Evolutionary conservation across 164 flowering plant species (phyloP).

Genomic region (Paratinospora sagittata): DNA sequence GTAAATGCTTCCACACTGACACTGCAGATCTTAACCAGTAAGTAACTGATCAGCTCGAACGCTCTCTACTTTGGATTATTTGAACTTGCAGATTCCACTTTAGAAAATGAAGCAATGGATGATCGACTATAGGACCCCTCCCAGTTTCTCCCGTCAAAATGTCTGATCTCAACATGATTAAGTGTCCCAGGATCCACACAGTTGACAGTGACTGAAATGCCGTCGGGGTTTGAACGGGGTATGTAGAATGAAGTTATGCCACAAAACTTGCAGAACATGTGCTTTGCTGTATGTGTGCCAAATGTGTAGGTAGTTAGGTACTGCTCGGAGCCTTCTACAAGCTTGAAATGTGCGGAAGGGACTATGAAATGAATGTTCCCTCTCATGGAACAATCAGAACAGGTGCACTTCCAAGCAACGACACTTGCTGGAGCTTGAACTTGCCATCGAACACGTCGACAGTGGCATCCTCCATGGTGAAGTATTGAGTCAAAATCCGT

Average conservation of each 20-base stretch:
- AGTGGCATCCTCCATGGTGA: constrained; percentile 89
- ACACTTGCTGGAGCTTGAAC: constrained; percentile 55
- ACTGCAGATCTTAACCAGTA: not conserved
- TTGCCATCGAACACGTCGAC: constrained; percentile 62
- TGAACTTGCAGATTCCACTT: constrained; percentile 8
- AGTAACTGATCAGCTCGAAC: not conserved
- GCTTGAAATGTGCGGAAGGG: constrained; percentile 54
- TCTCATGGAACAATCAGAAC: constrained; percentile 76
- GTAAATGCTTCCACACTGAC: not conserved
- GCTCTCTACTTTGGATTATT: not conserved
- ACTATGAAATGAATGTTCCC: constrained; percentile 73
- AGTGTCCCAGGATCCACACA: constrained; percentile 81
- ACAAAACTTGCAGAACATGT: constrained; percentile 79
- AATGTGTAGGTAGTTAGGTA: constrained; percentile 79
- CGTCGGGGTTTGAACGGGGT: constrained; percentile 83
- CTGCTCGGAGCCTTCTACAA: constrained; percentile 48
- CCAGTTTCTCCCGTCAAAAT: constrained; percentile 73
- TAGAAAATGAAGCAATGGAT: constrained; percentile 55
- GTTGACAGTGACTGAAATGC: constrained; percentile 49
- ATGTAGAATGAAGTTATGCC: constrained; percentile 85
- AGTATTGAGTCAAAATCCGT: constrained; percentile 32
- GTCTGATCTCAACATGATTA: constrained; percentile 55
- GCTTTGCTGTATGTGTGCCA: constrained; percentile 84
- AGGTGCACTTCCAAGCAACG: constrained; percentile 75
- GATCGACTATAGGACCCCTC: constrained; percentile 39